phyloP scores from a whole-genome alignment of 371 early-diverging fungal species.

The Lichtheimia corymbifera region DNA sequence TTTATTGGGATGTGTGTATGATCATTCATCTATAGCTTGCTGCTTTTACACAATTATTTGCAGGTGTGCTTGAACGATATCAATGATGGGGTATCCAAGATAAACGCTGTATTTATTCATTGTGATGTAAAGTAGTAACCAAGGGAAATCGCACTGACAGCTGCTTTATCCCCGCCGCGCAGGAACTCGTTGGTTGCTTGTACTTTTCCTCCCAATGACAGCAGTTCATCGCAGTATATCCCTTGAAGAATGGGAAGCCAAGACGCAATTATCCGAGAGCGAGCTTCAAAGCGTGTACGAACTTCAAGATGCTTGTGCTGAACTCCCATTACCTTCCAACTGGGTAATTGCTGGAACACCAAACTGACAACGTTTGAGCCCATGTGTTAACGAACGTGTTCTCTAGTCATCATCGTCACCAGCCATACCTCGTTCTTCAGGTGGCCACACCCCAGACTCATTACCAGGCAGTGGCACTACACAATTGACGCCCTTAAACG shows the following conservation, averaged over 20 bases:
- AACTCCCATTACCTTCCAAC: slow-evolving; percentile 66
- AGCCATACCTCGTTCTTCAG: slow-evolving; percentile 29
- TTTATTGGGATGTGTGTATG: too few relatives aligned
- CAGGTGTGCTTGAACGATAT: too few relatives aligned
- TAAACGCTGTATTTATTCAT: too few relatives aligned
- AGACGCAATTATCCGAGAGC: slow-evolving; percentile 54
- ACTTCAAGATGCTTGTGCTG: slow-evolving; percentile 68
- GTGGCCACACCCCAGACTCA: slow-evolving; percentile 37
- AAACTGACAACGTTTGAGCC: background rate
- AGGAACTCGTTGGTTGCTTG: too few relatives aligned
- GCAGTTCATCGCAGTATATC: slow-evolving; percentile 41
- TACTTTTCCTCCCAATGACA: slow-evolving; percentile 21
- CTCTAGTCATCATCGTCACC: slow-evolving; percentile 28
- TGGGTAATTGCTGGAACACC: slow-evolving; percentile 28
- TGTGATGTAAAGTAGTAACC: too few relatives aligned
- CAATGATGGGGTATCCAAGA: too few relatives aligned
- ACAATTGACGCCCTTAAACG: slow-evolving; percentile 27
- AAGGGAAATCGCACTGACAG: too few relatives aligned
- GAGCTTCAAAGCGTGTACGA: slow-evolving; percentile 63
- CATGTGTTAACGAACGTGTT: background rate
- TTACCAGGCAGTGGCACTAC: slow-evolving; percentile 7
- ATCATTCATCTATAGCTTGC: too few relatives aligned
- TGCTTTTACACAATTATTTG: too few relatives aligned
- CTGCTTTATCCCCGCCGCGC: too few relatives aligned
- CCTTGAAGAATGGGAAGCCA: slow-evolving; percentile 73